Evolutionary conservation across 768 basidiomycete species (phyloP), one percentile per base, ranked within the genome.

Genomic region (Terana coerulea): DNA sequence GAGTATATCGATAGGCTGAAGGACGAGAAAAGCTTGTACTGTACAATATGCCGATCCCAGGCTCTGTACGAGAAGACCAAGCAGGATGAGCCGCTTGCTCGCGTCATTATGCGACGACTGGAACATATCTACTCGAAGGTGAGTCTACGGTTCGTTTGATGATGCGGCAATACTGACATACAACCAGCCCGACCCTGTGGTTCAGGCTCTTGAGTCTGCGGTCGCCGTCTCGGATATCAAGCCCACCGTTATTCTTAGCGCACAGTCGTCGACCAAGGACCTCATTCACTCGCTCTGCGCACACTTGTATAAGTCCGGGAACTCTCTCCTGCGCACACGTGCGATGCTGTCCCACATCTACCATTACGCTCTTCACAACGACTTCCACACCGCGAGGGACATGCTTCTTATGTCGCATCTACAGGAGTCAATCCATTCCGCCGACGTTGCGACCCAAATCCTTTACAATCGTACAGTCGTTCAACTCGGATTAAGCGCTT

Each of bases 41-140:
- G 83, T 65, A 94, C 92, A 28, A 91, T 99, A 58, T 92, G 91
- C 68, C 88, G 90, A 45, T 88, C 94, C 0, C 92, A 98, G 68
- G 81, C 86, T 9, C 86, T 93, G 63, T 98, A 95, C 69, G 94
- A 97, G 73, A 80, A 78, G 60, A 86, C 83, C 15, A 72, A 76
- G 24, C 84, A 87, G 68, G 72, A 76, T 33, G 94, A 97, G 33
- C 84, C 89, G 19, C 78, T 92, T 36, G 84, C 86, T 33, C 81
- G 95, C 35, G 91, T 95, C 31, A 78, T 98, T 49, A 95, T 98
- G 88, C 83, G 97, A 59, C 83, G 97, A 36, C 71, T 99, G 53
- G 97, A 99, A 67, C 97, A 98, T 65, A 93, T 99, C 44, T 98
- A 99, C 70, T 94, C 91, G 33, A 98, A 99, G 85, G 94, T 95